Evolutionary conservation across 2,329 filamentous ascomycete genomes (phyloP).

Genomic region (Camptophora hylomeconis): DNA sequence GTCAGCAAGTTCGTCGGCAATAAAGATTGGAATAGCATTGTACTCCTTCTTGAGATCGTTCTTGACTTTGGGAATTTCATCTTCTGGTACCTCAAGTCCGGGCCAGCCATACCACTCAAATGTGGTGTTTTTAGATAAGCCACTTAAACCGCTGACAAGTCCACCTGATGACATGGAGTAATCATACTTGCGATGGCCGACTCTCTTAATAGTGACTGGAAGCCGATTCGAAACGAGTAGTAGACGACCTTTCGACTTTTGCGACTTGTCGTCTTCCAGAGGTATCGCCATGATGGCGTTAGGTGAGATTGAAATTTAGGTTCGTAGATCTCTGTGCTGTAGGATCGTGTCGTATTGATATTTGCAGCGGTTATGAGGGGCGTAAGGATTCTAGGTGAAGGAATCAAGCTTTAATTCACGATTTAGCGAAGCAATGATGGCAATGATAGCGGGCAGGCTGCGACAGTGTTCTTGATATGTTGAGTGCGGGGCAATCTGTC

Average conservation of each 20-base stretch:
- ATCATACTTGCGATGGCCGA: slow-evolving; percentile 78
- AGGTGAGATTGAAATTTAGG: too few relatives aligned
- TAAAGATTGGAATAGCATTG: slow-evolving; percentile 79
- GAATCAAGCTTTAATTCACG: too few relatives aligned
- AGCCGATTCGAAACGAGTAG: slow-evolving; percentile 88
- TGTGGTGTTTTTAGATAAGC: slow-evolving; percentile 69
- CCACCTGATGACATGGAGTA: slow-evolving; percentile 97
- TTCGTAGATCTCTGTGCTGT: too few relatives aligned
- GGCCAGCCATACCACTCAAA: slow-evolving; percentile 99
- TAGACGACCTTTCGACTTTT: slow-evolving; percentile 33
- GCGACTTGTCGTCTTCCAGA: slow-evolving; percentile 8
- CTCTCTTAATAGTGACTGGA: slow-evolving; percentile 91
- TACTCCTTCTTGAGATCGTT: slow-evolving; percentile 75
- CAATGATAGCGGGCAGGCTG: too few relatives aligned
- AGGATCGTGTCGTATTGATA: too few relatives aligned
- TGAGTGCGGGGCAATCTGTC: too few relatives aligned
- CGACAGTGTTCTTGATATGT: too few relatives aligned
- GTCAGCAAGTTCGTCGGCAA: slow-evolving; percentile 86
- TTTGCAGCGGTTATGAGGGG: too few relatives aligned
- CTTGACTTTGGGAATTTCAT: slow-evolving; percentile 62
- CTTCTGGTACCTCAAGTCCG: slow-evolving; percentile 77
- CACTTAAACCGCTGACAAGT: slow-evolving; percentile 83
- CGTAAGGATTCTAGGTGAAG: too few relatives aligned
- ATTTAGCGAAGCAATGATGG: too few relatives aligned
- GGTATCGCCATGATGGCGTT: too few relatives aligned